Evolutionary conservation across 1,139 yeast genomes (phyloP).

Genomic region (Wickerhamomyces sp.): DNA sequence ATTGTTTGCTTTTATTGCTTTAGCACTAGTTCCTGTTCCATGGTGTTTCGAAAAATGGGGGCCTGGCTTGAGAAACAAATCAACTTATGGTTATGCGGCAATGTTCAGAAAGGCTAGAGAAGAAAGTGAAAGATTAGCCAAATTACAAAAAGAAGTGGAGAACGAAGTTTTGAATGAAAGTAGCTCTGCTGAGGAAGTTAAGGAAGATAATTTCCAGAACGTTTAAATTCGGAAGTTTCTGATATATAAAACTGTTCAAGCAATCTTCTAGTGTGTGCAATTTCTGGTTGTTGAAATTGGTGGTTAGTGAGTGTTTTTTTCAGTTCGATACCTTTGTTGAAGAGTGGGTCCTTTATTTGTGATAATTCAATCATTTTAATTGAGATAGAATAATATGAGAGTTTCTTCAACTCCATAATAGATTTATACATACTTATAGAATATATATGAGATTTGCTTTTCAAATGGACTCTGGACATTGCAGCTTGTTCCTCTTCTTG

Average conservation of each 20-base stretch:
- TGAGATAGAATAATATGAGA: too few relatives aligned
- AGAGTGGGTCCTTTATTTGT: too few relatives aligned
- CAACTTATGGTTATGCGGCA: constrained; percentile 58
- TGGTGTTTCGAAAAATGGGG: constrained; percentile 58
- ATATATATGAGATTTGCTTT: too few relatives aligned
- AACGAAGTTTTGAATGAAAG: neutral
- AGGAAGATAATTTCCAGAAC: constrained; percentile 2
- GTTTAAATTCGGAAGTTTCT: neutral
- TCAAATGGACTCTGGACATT: too few relatives aligned
- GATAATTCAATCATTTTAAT: too few relatives aligned
- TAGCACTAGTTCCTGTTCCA: constrained; percentile 70
- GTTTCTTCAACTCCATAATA: too few relatives aligned
- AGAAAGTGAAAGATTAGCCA: constrained; percentile 17
- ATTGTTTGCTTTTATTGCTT: constrained; percentile 63
- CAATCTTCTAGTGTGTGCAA: too few relatives aligned
- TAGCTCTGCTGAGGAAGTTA: neutral
- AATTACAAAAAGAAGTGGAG: constrained; percentile 11
- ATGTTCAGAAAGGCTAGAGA: constrained; percentile 32
- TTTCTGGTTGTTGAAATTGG: too few relatives aligned
- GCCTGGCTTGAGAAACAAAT: constrained; percentile 42
- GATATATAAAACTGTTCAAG: neutral
- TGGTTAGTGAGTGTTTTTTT: too few relatives aligned
- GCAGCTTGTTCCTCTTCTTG: too few relatives aligned
- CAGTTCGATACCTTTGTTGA: too few relatives aligned
- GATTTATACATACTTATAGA: too few relatives aligned